Evolutionary conservation across 2,329 filamentous ascomycete genomes (phyloP).

Genomic region (Grosmannia penicillata): DNA sequence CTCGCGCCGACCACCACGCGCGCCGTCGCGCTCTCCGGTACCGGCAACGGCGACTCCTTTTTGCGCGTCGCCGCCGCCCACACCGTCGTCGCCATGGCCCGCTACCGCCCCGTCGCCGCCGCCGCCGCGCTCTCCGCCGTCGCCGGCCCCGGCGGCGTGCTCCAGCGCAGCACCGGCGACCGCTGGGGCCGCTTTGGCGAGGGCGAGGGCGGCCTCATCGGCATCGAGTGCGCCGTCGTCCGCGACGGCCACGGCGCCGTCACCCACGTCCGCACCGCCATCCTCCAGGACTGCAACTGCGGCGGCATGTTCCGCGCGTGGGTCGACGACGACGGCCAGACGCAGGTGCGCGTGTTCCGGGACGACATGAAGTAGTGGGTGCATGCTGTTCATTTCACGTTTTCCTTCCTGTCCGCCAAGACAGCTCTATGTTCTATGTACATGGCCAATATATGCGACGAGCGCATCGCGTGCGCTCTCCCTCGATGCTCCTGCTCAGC

Average conservation of each 20-base stretch:
- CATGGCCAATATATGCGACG: too few species aligned
- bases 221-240: slow-evolving; percentile 47
- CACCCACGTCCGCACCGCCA: slow-evolving; percentile 27
- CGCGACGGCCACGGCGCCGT: slow-evolving; percentile 27
- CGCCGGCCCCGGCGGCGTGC: slow-evolving; percentile 54
- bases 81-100: slow-evolving; percentile 57
- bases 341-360: slow-evolving; percentile 42
- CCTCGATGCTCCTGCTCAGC: too few species aligned
- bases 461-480: too few species aligned
- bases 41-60: slow-evolving; percentile 83
- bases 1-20: slow-evolving; percentile 19
- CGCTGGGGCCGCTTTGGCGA: slow-evolving; percentile 63
- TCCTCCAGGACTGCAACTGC: slow-evolving; percentile 72
- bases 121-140: slow-evolving; percentile 47
- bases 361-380: slow-evolving; percentile 8
- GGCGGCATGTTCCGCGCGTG: slow-evolving; percentile 80
- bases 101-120: slow-evolving; percentile 41
- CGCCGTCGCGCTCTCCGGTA: slow-evolving; percentile 53
- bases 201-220: slow-evolving; percentile 76
- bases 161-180: slow-evolving; percentile 59
- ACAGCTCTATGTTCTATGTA: too few species aligned
- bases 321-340: slow-evolving; percentile 45
- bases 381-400: too few species aligned
- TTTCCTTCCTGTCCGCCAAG: too few species aligned
- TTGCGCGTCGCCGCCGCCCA: slow-evolving; percentile 56